Base-by-base conservation (phyloP, 768 basidiomycete species). In the Lactarius quietus region DNA sequence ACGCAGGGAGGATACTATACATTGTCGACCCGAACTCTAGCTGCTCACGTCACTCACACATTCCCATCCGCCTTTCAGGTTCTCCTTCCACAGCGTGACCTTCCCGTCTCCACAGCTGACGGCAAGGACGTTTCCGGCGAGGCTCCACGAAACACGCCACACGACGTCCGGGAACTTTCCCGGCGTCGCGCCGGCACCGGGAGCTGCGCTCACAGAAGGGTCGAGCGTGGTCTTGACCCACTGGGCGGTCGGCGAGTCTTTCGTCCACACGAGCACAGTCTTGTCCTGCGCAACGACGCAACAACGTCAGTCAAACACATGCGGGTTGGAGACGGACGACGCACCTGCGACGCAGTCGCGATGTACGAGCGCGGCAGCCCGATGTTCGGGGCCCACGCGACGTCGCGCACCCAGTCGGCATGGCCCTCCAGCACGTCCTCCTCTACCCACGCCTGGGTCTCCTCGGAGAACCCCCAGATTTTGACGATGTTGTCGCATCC, bases 341-440 rank as follows among this genome's bases (percentile, higher is more conserved):
- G 56, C 59, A 86, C 86, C 79, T 98, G 95, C 0, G 93, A 95
- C 0, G 94, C 94, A 2, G 95, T 95, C 7, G 97, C 97, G 67
- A 99, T 93, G 77, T 98, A 98, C 73, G 88, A 90, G 67, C 94
- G 84, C 0, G 96, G 93, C 18, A 98, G 82, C 0, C 97, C 97
- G 68, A 98, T 95, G 70, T 93, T 97, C 0, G 97, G 96, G 1
- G 95, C 95, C 95, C 95, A 98, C 0, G 96, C 93, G n/a, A 98
- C 95, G 74, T 98, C 96, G 55, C 96, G 83, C 26, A 99, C 95
- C 96, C 96, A 99, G 76, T 99, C 96, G 0, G 89, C 84, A 76
- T 99, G 96, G 0, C 93, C 95, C 57, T 93, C 91, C 28, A 99
- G 84, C 0, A 82, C 85, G 71, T 96, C 95, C 74, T 95, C 95